These are phyloP conservation scores for Helianthus tuberosus DNA, from an alignment of 129 eudicot species.

Conservation along the genomic window DNA sequence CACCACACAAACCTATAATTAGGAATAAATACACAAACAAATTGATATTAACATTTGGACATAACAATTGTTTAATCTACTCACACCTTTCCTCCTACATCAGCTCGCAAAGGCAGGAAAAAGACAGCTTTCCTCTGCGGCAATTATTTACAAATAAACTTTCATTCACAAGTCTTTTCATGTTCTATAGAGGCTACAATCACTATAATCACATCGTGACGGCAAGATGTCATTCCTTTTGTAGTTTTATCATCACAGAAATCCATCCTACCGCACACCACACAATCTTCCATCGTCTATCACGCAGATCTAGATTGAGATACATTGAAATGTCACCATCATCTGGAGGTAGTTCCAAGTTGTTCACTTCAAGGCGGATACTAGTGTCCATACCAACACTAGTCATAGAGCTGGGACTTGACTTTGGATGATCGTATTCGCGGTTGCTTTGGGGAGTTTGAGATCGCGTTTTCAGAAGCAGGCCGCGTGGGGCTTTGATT, in stretches of 20 bases:
- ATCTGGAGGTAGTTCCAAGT: neutral
- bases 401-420: conserved; percentile 10
- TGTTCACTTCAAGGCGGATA: neutral
- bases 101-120: conserved; percentile 4
- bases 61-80: neutral
- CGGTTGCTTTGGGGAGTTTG: conserved; percentile 31
- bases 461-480: conserved; percentile 20
- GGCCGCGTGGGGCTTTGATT: conserved; percentile 37
- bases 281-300: conserved; percentile 38
- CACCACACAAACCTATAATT: neutral
- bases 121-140: neutral
- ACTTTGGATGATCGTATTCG: conserved; percentile 14
- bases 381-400: neutral
- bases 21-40: neutral
- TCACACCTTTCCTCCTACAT: neutral
- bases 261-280: conserved; percentile 35
- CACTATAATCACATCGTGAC: neutral
- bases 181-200: conserved; percentile 9
- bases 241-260: conserved; percentile 15
- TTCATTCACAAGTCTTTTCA: neutral
- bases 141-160: conserved; percentile 3
- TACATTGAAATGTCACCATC: conserved; percentile 11
- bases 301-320: conserved; percentile 3
- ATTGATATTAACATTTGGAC: neutral
- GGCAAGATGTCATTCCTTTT: conserved; percentile 3